Base-by-base conservation (phyloP, 192 early-diverging fungal genomes). In the Obelidium mucronatum region DNA sequence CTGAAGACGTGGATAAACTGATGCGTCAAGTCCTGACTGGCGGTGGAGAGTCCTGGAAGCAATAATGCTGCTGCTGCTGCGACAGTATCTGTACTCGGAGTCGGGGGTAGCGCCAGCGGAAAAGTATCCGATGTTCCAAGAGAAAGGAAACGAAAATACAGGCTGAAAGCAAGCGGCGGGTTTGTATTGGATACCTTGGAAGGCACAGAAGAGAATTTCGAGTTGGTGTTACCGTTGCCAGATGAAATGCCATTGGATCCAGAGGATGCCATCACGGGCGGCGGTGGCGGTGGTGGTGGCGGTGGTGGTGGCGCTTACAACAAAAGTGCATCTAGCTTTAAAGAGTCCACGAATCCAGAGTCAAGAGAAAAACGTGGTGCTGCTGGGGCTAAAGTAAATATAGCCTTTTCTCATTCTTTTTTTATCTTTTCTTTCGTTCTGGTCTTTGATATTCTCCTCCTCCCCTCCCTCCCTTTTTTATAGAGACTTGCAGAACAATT, bases 21-120 rank as follows among this genome's bases (percentile, higher is more conserved):
- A 48, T 82, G 11, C 67, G 76, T 5, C 33, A 68, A 2, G 77
- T 78, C 2, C 75, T 84, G 1, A 84, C 71, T 13, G 83, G 83
- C 3, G n/a, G 76, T 3, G 52, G 54, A 28, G 36, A 72, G 35
- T 35, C 51, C 22, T n/a, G n/a, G n/a, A n/a, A n/a, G n/a, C n/a
- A n/a, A n/a, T n/a, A n/a, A n/a, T n/a, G n/a, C n/a, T n/a, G n/a
- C n/a, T n/a, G n/a, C n/a, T n/a, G n/a, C n/a, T n/a, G 69, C 40
- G 30, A 28, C 63, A 26, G 28, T 33, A 66, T 42, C 53, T 22
- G 30, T 35, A 15, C 3, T 33, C 51, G 42, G 63, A 1, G 33
- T 28, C 19, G 26, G 36, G 33, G 52, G 42, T 24, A n/a, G n/a
- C n/a, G n/a, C n/a, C n/a, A n/a, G n/a, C n/a, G 22, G 33, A 56